Conservation (phyloP, 2,329 filamentous ascomycete species). For the Chrysosporium keratinophilum region DNA sequence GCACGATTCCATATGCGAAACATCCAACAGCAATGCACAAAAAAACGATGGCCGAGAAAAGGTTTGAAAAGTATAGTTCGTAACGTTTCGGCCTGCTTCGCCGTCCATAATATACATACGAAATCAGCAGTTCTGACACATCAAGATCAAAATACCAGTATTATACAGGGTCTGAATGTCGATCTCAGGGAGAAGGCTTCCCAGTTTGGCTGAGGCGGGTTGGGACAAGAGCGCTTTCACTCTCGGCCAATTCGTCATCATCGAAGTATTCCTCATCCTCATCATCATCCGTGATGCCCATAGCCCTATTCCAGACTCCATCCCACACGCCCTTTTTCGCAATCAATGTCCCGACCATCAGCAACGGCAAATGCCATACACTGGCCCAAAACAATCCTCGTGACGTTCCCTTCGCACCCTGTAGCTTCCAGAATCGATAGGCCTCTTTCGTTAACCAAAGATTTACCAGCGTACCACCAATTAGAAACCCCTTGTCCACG, state of each 20-base stretch:
- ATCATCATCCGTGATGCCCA: constrained; percentile 49
- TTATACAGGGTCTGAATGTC: background rate
- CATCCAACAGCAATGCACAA: no score
- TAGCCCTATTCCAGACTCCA: constrained; percentile 61
- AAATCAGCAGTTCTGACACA: background rate
- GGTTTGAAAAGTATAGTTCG: no score
- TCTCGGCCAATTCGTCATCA: constrained; percentile 9
- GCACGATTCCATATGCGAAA: no score
- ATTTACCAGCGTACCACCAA: constrained; percentile 72
- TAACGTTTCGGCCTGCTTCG: no score
- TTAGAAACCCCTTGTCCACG: constrained; percentile 75
- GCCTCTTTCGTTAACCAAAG: constrained; percentile 75
- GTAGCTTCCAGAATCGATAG: constrained; percentile 65
- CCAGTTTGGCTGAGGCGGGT: background rate
- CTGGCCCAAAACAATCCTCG: constrained; percentile 90
- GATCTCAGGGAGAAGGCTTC: background rate
- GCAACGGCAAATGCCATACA: constrained; percentile 85
- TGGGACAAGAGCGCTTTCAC: background rate
- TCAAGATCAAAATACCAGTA: background rate
- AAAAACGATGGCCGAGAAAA: no score
- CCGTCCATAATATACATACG: background rate
- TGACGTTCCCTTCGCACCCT: constrained; percentile 70
- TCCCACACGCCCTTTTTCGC: constrained; percentile 92
- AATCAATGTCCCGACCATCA: constrained; percentile 79
- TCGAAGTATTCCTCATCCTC: constrained; percentile 38